Evolutionary conservation across 2,329 filamentous ascomycete species (phyloP).

Genomic region (Orbilia ellipsospora): DNA sequence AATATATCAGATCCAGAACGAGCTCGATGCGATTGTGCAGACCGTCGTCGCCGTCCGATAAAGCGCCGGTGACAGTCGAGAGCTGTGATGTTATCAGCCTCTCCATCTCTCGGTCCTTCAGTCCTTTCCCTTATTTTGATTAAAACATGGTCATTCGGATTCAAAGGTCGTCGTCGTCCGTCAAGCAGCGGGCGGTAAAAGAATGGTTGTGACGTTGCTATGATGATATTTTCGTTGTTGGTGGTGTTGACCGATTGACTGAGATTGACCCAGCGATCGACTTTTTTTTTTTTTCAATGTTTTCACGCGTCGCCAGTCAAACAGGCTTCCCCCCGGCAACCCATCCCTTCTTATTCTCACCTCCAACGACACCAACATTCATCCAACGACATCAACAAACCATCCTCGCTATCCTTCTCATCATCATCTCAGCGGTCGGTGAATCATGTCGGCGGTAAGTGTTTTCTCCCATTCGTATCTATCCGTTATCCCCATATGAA

Average conservation of each 20-base stretch:
- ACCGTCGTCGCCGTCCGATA: constrained; percentile 7
- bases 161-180: too few species aligned
- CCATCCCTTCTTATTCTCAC: not conserved
- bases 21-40: constrained; percentile 28
- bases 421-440: constrained; percentile 2
- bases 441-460: constrained; percentile 23
- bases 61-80: constrained; percentile 5
- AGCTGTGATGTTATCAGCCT: too few species aligned
- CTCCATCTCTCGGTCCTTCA: too few species aligned
- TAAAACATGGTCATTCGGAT: too few species aligned
- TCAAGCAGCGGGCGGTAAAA: too few species aligned
- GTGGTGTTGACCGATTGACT: constrained; percentile 1
- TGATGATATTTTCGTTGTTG: not conserved
- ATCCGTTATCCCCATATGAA: too few species aligned
- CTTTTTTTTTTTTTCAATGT: constrained; percentile 1
- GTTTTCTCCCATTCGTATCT: not conserved
- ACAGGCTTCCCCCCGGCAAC: not conserved
- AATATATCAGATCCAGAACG: constrained; percentile 25
- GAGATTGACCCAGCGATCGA: not conserved
- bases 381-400: not conserved
- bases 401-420: not conserved
- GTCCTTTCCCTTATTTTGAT: too few species aligned
- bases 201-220: too few species aligned
- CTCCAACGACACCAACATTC: too few species aligned
- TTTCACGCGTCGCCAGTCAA: not conserved